These are phyloP conservation scores for Cadophora luteo-olivacea DNA, from an alignment of 2,329 filamentous ascomycete genomes.

Conservation along the genomic window DNA sequence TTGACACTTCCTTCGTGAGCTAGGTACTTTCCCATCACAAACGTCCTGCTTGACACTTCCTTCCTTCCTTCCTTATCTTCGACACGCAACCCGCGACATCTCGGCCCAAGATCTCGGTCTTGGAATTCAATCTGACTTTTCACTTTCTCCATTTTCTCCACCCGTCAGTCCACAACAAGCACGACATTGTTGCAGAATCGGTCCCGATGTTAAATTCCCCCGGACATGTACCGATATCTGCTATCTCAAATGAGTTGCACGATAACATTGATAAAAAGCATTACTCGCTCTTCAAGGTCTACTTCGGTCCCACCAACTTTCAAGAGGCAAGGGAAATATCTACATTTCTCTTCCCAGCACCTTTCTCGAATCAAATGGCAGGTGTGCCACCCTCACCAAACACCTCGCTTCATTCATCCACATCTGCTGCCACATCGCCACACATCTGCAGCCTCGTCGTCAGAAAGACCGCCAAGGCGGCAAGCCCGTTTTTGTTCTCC, in stretches of 20 bases:
- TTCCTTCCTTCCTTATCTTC: slow-evolving; percentile 2
- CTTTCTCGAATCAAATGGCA: background rate
- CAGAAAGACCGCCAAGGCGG: slow-evolving; percentile 1
- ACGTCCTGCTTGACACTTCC: background rate
- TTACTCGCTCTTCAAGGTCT: background rate
- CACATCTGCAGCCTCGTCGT: background rate
- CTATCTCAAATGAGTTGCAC: background rate
- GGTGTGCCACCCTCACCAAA: background rate
- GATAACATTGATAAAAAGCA: background rate
- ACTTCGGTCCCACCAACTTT: background rate
- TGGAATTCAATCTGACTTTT: background rate
- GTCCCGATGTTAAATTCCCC: background rate
- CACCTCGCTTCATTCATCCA: background rate
- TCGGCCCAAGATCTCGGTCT: background rate
- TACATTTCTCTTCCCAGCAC: background rate
- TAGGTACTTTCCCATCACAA: background rate
- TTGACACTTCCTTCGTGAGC: background rate
- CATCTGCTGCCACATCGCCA: background rate
- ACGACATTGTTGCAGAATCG: slow-evolving; percentile 10
- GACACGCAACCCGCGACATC: background rate
- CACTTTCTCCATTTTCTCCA: background rate
- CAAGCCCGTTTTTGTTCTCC: background rate
- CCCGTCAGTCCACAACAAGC: slow-evolving; percentile 1
- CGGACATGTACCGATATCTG: background rate
- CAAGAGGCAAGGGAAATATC: background rate